These are phyloP conservation scores for Fallopia convolvulus DNA, from an alignment of 148 eudicot genomes.

Conservation along the genomic window DNA sequence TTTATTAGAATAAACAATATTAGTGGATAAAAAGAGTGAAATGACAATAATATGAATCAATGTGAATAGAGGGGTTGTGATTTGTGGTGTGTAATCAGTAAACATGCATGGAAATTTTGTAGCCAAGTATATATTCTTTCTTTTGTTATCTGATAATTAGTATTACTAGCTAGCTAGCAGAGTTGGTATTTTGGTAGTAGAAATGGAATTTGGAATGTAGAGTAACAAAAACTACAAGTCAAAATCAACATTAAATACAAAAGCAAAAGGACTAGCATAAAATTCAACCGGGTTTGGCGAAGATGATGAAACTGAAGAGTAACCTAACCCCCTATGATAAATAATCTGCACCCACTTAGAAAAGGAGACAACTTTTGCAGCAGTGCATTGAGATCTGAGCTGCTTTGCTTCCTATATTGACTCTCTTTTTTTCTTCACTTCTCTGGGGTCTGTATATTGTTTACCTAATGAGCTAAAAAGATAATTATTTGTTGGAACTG, in stretches of 20 bases:
- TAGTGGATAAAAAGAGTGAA: too few relatives aligned
- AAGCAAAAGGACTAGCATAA: neutral
- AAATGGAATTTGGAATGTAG: neutral
- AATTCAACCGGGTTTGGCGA: conserved; percentile 8
- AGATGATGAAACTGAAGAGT: neutral
- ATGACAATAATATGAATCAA: neutral
- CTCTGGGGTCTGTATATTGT: neutral
- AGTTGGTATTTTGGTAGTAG: neutral
- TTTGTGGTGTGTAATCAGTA: too few relatives aligned
- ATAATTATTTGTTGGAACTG: neutral
- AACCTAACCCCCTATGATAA: conserved; percentile 5
- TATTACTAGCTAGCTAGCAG: too few relatives aligned
- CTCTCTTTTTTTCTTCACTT: conserved; percentile 17
- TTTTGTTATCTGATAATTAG: neutral
- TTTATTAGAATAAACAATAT: too few relatives aligned
- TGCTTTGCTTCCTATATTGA: conserved; percentile 22
- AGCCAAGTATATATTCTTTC: neutral
- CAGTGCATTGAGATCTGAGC: conserved; percentile 34
- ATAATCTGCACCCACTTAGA: neutral
- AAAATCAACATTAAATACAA: neutral
- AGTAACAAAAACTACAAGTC: neutral
- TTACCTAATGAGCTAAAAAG: conserved; percentile 4
- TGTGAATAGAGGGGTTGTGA: neutral
- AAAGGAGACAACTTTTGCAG: neutral
- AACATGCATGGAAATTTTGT: too few relatives aligned